Base-by-base conservation (phyloP, 768 basidiomycete genomes). In the Trametes punicea region DNA sequence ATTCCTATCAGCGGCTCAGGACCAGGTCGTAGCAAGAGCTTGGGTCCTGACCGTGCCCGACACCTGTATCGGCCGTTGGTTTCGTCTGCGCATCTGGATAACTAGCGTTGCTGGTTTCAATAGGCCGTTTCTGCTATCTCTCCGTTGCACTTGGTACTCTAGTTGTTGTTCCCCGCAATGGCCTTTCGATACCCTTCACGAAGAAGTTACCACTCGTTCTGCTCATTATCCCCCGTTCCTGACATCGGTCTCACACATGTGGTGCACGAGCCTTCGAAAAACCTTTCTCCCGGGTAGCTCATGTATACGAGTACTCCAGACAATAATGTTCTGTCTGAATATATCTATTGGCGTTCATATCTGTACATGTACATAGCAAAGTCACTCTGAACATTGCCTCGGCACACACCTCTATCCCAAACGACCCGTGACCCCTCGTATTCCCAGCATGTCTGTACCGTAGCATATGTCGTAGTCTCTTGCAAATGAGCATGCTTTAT, bases 11-110 rank as follows among this genome's bases (percentile, higher is more conserved):
- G 16, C 11, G 45, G 34, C 10, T 7, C 42, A 15, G 39, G 40
- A n/a, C 38, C 42, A 3, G 47, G 51, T 42, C 47, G 58, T 3
- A 60, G 58, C 53, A 50, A 51, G 53, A 60, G 58, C 21, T 18
- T 60, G 23, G 57, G 51, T 3, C 51, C 57, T 1, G 56, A 57
- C 10, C 52, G 44, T 2, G 25, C 52, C 25, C 52, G 42, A 7
- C 23, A 42, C 15, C 34, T 30, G 31, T 38, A 46, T n/a, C 38
- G 45, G 42, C 52, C 52, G 8, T 11, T 52, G 40, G 16, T 52
- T 16, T 46, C 52, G 5, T 9, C 52, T 2, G 33, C 52, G 6
- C 44, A 16, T 7, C 27, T 26, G 2, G 52, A 34, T 2, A 27
- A 54, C 44, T 46, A 39, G 34, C 29, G 2, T 2, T 21, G 1